These are phyloP conservation scores for Akanthomyces uredinophilus DNA, from an alignment of 2,329 filamentous ascomycete genomes.

Conservation along the genomic window DNA sequence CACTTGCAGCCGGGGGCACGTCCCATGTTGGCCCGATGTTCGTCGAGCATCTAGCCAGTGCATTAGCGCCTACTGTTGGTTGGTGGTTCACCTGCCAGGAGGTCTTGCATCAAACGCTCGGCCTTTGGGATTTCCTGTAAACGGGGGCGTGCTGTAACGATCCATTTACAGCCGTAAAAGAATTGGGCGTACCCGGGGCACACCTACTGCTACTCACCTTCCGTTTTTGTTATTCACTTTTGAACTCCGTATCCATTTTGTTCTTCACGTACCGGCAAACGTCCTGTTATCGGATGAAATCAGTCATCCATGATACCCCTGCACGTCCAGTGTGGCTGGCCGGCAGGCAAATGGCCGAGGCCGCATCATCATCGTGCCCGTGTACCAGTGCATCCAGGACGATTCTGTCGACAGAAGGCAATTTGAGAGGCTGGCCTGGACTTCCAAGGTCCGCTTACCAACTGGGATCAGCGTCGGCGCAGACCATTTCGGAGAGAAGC, in stretches of 20 bases:
- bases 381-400: neutral
- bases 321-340: no score
- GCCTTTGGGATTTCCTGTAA: neutral
- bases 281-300: neutral
- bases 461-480: neutral
- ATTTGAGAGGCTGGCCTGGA: neutral
- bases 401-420: neutral
- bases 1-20: neutral
- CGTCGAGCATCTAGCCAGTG: neutral
- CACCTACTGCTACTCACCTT: neutral
- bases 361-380: neutral
- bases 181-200: neutral
- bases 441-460: neutral
- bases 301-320: no score
- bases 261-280: neutral
- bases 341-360: neutral
- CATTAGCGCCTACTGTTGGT: neutral
- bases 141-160: neutral
- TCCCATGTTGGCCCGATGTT: conserved; percentile 5
- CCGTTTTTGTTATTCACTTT: neutral
- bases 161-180: neutral
- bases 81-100: neutral
- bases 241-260: neutral
- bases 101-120: neutral
- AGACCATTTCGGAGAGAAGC: neutral